These are phyloP conservation scores for Endogone sp. DNA, from an alignment of 192 early-diverging fungal genomes.

Conservation along the genomic window DNA sequence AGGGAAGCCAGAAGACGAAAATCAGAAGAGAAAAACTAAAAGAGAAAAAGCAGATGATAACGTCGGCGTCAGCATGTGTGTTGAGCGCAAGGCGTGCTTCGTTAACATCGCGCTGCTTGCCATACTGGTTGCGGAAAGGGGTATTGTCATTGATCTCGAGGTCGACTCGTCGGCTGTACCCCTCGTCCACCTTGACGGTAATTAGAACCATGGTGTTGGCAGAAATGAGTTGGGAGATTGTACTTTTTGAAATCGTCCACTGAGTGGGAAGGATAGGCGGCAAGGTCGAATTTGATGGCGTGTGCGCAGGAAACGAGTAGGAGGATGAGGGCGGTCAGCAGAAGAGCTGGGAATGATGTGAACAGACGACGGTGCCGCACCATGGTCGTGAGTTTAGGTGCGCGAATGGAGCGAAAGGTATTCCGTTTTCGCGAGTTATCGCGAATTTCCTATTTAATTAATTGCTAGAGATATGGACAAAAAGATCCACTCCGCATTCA, in stretches of 20 bases:
- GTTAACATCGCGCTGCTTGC: slow-evolving; percentile 56
- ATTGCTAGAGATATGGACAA: no score
- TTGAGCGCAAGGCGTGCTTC: slow-evolving; percentile 72
- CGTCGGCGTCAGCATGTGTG: slow-evolving; percentile 78
- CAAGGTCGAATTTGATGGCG: slow-evolving; percentile 82
- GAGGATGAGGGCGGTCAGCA: slow-evolving; percentile 18
- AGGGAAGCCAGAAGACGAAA: no score
- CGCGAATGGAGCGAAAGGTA: no score
- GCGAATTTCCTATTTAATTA: no score
- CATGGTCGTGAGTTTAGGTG: slow-evolving; percentile 17
- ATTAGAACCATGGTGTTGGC: slow-evolving; percentile 67
- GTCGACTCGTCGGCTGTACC: slow-evolving; percentile 67
- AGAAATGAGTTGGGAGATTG: slow-evolving; percentile 72
- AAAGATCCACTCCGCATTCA: no score
- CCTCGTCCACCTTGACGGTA: slow-evolving; percentile 63
- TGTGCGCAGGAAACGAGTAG: slow-evolving; percentile 16
- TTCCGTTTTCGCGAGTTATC: no score
- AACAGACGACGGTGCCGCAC: slow-evolving; percentile 15
- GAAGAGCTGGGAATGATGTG: slow-evolving; percentile 15
- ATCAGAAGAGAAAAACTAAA: background rate
- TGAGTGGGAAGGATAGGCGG: slow-evolving; percentile 39
- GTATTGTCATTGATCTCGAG: slow-evolving; percentile 73
- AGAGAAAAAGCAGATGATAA: slow-evolving; percentile 78
- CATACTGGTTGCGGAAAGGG: slow-evolving; percentile 62
- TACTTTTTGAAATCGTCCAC: slow-evolving; percentile 47